Base-by-base conservation (phyloP, 208 protist species). In the Acanthamoeba castellanii region DNA sequence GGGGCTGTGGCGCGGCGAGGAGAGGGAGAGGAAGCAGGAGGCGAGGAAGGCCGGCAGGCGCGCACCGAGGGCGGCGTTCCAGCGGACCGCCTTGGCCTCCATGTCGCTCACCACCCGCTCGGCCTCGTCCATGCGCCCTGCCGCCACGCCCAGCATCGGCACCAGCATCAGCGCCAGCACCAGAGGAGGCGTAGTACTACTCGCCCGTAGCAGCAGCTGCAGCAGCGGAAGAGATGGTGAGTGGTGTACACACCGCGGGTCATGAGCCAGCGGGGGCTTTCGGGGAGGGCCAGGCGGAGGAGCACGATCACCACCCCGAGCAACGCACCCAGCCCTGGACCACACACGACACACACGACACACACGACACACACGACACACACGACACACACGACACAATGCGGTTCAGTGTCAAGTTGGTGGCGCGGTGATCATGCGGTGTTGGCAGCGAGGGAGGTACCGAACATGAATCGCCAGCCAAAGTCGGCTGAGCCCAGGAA, bases 401-500 rank as follows among this genome's bases (percentile, higher is more conserved):
- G n/a, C n/a, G n/a, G n/a, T 45, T 90, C 45, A 27, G 9, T 3
- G 50, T 55, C 13, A n/a, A 57, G 7, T 57, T 7, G 66, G 7
- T 22, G 66, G 30, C 66, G 27, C 20, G 27, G 8, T 74, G 66
- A n/a, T n/a, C n/a, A n/a, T n/a, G n/a, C n/a, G n/a, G n/a, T n/a
- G n/a, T n/a, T n/a, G n/a, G 50, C 50, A 13, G 13, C 5, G 64
- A 27, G 11, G 22, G 2, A 37, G 9, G 22, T 90, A 90, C 82
- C 82, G 42, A 90, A 90, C 45, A 90, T 57, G 82, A 64, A 57
- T 13, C 82, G 11, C 82, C 82, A 90, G 18, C 82, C 82, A 34
- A 90, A 90, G 42, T 90, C 82, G 32, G 82, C 82, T 57, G 82
- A 90, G 82, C 82, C 82, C 52, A 57, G 59, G 42, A 90, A 66